Conservation (phyloP, 2,329 filamentous ascomycete species). For the Rhexocercosporidium sp. region DNA sequence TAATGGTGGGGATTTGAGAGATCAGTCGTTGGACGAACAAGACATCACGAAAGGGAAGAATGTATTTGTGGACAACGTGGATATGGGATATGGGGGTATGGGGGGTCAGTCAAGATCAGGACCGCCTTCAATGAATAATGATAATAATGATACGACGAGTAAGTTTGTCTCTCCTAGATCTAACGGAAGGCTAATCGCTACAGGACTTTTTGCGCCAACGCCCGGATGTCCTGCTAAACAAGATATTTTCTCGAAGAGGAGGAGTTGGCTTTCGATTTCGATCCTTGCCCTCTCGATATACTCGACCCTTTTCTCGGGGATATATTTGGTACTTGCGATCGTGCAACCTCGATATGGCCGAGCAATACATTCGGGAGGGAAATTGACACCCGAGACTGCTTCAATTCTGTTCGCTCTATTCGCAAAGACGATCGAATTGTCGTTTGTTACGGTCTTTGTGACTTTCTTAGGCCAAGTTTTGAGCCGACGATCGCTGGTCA, state of each 20-base stretch:
- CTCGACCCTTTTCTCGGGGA: conserved; percentile 65
- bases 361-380: conserved; percentile 56
- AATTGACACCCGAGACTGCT: conserved; percentile 65
- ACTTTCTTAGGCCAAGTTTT: conserved; percentile 76
- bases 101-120: conserved; percentile 8
- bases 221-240: conserved; percentile 31
- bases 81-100: conserved; percentile 14
- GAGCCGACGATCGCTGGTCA: conserved; percentile 69
- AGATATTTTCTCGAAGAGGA: conserved; percentile 33
- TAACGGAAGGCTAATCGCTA: not conserved
- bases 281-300: conserved; percentile 60
- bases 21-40: conserved; percentile 13
- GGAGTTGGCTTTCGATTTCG: conserved; percentile 54
- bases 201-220: conserved; percentile 19
- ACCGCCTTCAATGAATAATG: conserved; percentile 16
- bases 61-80: conserved; percentile 22
- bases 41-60: conserved; percentile 23
- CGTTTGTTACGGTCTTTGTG: conserved; percentile 79
- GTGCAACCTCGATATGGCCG: conserved; percentile 66
- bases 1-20: not conserved
- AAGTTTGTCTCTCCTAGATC: not conserved
- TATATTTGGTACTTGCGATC: conserved; percentile 70
- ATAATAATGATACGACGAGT: conserved; percentile 25
- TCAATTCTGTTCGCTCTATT: conserved; percentile 70
- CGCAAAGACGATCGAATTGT: conserved; percentile 78